phyloP scores from a whole-genome alignment of 129 eudicot species.

The Escallonia herrerae region DNA sequence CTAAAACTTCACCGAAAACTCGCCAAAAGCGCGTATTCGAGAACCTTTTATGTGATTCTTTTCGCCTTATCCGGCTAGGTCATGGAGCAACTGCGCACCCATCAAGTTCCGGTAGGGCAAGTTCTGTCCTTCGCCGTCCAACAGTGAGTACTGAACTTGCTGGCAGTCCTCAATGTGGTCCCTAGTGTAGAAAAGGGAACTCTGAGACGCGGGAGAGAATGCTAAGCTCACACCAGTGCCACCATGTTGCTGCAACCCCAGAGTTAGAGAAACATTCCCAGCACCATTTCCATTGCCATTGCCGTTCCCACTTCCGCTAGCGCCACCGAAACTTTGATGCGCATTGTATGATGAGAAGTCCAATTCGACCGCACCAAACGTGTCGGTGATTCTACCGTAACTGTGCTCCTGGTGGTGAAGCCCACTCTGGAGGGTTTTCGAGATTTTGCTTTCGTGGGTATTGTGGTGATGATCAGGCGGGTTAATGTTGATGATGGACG shows the following conservation, averaged over 20 bases:
- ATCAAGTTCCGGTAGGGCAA: slow-evolving; percentile 82
- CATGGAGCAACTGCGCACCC: slow-evolving; percentile 99
- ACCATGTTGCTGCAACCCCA: slow-evolving; percentile 85
- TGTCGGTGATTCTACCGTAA: slow-evolving; percentile 43
- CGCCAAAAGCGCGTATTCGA: no score
- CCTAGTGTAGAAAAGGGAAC: slow-evolving; percentile 60
- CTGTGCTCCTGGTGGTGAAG: slow-evolving; percentile 29
- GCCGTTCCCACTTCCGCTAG: slow-evolving; percentile 14
- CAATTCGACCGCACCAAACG: slow-evolving; percentile 55
- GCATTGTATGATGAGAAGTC: slow-evolving; percentile 74
- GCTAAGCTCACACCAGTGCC: slow-evolving; percentile 60
- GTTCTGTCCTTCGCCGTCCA: slow-evolving; percentile 79
- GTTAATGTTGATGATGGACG: slow-evolving; percentile 49
- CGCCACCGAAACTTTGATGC: slow-evolving; percentile 11
- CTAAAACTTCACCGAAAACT: no score
- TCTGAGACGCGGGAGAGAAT: slow-evolving; percentile 57
- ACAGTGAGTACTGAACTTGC: slow-evolving; percentile 65
- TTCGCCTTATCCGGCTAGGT: slow-evolving; percentile 53
- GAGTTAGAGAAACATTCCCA: slow-evolving; percentile 70
- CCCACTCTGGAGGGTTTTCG: slow-evolving; percentile 18
- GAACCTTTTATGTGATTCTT: no score
- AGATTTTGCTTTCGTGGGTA: slow-evolving; percentile 18
- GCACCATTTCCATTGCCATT: slow-evolving; percentile 19
- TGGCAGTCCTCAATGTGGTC: slow-evolving; percentile 73
- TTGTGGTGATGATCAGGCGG: slow-evolving; percentile 18